Percentiles rank a stretch among this genome's conserved stretches.
These are phyloP conservation scores for Aspergillus affinis DNA, from an alignment of 495 filamentous ascomycete genomes.

Conservation along the genomic window DNA sequence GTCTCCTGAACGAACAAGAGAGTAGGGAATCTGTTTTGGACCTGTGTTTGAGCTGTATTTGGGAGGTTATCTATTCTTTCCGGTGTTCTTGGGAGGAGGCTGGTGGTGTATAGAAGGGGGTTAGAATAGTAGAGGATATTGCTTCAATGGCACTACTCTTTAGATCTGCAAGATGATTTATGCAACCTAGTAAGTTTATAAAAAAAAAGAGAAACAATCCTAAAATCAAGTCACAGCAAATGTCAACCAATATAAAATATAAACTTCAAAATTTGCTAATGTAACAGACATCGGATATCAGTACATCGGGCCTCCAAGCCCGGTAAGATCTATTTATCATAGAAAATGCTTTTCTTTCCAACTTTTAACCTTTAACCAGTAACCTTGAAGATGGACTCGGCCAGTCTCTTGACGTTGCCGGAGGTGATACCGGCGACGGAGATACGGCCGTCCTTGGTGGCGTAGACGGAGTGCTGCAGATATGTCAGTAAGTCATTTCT, in stretches of 20 bases:
- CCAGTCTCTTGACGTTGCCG: slow-evolving; percentile 89
- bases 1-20: not conserved
- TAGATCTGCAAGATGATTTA: no score
- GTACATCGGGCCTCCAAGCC: slow-evolving; percentile 18
- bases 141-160: not conserved
- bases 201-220: not conserved
- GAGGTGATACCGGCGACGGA: slow-evolving; percentile 95
- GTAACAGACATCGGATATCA: slow-evolving; percentile 28
- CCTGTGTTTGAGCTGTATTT: no score
- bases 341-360: slow-evolving; percentile 9
- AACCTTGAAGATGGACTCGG: slow-evolving; percentile 93
- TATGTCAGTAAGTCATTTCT: slow-evolving; percentile 25
- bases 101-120: not conserved
- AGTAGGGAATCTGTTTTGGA: no score
- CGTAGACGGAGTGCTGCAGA: slow-evolving; percentile 83
- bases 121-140: not conserved
- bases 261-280: slow-evolving; percentile 26
- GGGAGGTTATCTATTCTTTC: not conserved
- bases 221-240: not conserved
- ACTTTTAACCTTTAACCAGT: slow-evolving; percentile 63
- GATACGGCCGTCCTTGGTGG: slow-evolving; percentile 95
- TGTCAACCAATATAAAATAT: not conserved
- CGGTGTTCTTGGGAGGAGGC: not conserved
- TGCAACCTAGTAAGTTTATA: not conserved
- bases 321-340: slow-evolving; percentile 21